Evolutionary conservation across 345 rosid species (phyloP).

Genomic region (Melaleuca alternifolia): DNA sequence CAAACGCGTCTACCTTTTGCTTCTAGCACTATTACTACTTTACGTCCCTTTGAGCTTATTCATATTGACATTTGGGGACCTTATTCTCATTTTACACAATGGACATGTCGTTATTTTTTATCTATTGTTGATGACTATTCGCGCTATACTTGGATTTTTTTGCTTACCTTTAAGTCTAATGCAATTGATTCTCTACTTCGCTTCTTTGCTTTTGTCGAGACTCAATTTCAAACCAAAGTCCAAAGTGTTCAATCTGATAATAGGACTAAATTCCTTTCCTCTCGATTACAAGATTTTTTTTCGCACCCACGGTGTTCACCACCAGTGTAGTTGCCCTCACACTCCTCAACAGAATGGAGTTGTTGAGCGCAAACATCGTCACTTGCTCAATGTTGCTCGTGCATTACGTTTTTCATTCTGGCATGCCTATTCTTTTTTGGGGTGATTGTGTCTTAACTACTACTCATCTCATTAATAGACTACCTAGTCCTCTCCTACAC

Average conservation of each 20-base stretch:
- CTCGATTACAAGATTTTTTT: neutral
- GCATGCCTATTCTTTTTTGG: neutral
- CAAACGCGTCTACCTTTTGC: neutral
- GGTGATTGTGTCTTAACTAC: neutral
- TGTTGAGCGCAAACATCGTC: neutral
- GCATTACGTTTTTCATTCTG: neutral
- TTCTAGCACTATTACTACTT: neutral
- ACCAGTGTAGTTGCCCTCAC: rapidly evolving
- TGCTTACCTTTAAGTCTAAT: neutral
- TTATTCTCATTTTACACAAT: neutral
- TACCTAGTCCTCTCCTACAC: neutral
- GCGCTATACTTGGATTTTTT: neutral
- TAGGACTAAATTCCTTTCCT: neutral
- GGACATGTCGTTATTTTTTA: neutral
- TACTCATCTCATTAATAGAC: neutral
- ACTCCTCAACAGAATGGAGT: neutral
- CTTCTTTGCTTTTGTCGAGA: neutral
- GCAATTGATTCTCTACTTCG: neutral
- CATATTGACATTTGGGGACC: conserved; percentile 1
- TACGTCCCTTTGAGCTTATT: neutral
- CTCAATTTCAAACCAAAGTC: neutral
- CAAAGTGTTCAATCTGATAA: neutral
- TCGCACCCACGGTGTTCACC: neutral
- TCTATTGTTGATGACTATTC: neutral
- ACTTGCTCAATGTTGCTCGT: neutral